Evolutionary conservation across 2,329 filamentous ascomycete species (phyloP), one percentile per base, ranked within the genome.

Genomic region (Beauveria asiatica): DNA sequence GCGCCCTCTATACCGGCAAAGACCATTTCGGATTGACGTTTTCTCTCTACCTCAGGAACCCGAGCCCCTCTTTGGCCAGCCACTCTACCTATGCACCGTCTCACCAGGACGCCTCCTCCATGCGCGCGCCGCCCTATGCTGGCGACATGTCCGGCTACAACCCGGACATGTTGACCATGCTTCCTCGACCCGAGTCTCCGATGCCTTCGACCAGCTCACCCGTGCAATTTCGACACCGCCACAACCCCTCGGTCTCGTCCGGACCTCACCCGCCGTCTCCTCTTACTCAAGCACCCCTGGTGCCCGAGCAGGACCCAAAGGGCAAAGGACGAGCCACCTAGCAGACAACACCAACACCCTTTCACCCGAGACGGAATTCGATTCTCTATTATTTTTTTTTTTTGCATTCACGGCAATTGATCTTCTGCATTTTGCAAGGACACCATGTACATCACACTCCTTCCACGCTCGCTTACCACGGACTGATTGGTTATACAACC

Each of bases 21-120:
- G 73, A 69, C 74, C 70, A 74, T 70, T 70, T 73, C 71, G 80
- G 74, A 81, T 83, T 84, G 78, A 83, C 81, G 77, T 69, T 71
- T 69, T 71, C 72, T 60, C 39, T 60, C 58, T 60, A 52, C 76
- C 73, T 75, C 78, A 83, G 80, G 79, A 80, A 73, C 62, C 57
- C 51, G 42, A 63, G 59, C 62, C 45, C 58, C 52, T 56, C 44
- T 16, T 57, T 70, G 67, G 76, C 75, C 69, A 76, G 74, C 63
- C 76, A 76, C 63, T 74, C 76, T 63, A 72, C 72, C 60, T 76
- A 76, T 65, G 74, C 76, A 64, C 74, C 77, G 61, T 72, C 75
- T 61, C 75, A 80, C 65, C 74, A 78, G 61, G 67, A 74, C 45
- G 69, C 69, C 44, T 33, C n/a, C 58, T 64, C 69, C 62, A 68